Evolutionary conservation across 116 monocot species (phyloP).

Genomic region (Zostera marina): DNA sequence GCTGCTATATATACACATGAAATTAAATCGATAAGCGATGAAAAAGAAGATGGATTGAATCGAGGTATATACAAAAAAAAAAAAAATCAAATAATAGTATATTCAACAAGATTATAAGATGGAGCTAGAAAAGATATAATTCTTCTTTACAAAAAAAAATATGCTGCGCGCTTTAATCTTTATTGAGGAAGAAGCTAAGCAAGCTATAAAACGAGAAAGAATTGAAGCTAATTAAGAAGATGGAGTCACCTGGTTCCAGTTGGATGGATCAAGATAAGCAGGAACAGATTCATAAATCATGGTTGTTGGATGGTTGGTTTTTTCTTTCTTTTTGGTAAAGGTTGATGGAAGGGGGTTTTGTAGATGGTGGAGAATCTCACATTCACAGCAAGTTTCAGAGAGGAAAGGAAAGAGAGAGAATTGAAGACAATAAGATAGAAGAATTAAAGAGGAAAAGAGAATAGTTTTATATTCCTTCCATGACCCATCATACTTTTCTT

Average conservation of each 20-base stretch:
- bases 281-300: slow-evolving; percentile 73
- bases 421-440: not conserved
- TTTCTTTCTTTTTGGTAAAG: slow-evolving; percentile 21
- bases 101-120: slow-evolving; percentile 14
- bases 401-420: slow-evolving; percentile 2
- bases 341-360: slow-evolving; percentile 18
- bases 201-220: slow-evolving; percentile 2
- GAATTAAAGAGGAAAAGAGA: not conserved
- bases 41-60: too few relatives aligned
- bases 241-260: slow-evolving; percentile 57
- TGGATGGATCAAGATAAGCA: slow-evolving; percentile 63
- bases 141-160: not conserved
- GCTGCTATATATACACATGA: slow-evolving; percentile 5
- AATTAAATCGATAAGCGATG: too few relatives aligned
- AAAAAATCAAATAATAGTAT: slow-evolving; percentile 10
- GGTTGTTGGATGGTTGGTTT: slow-evolving; percentile 6
- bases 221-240: slow-evolving; percentile 4
- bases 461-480: not conserved
- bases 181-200: slow-evolving; percentile 13
- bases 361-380: slow-evolving; percentile 52
- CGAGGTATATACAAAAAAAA: not conserved
- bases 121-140: slow-evolving; percentile 6
- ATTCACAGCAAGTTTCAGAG: slow-evolving; percentile 33
- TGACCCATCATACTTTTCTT: slow-evolving; percentile 1
- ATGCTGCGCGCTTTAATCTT: slow-evolving; percentile 19